phyloP scores from a whole-genome alignment of 345 rosid genomes.

The Melaleuca alternifolia region DNA sequence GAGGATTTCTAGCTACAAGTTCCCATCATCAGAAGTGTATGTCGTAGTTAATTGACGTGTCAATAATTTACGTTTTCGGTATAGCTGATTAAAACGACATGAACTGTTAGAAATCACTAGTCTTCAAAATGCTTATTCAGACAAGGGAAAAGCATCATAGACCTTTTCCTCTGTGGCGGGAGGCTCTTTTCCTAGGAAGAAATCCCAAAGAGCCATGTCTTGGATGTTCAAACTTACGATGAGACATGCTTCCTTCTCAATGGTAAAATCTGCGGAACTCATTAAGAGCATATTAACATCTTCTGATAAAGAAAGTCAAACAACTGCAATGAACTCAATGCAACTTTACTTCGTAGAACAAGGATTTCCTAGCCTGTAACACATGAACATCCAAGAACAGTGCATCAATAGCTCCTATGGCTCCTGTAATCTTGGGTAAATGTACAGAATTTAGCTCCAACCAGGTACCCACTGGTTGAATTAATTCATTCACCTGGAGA shows the following conservation, averaged over 20 bases:
- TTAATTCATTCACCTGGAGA: not conserved
- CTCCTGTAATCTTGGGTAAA: not conserved
- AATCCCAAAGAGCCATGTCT: constrained; percentile 91
- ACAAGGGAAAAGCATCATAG: not conserved
- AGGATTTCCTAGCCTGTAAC: not conserved
- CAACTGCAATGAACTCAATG: not conserved
- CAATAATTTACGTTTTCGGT: not conserved
- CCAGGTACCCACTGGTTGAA: not conserved
- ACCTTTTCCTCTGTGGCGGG: constrained; percentile 89
- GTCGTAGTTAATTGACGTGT: not conserved
- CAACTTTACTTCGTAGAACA: not conserved
- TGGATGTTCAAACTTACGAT: constrained; percentile 92
- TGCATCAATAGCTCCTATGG: not conserved
- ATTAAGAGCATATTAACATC: not conserved
- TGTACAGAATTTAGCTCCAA: not conserved
- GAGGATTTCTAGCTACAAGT: not conserved
- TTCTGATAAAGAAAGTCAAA: not conserved
- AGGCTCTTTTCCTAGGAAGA: constrained; percentile 77
- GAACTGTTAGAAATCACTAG: not conserved
- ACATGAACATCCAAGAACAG: not conserved
- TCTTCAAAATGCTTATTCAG: not conserved
- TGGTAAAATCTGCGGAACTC: not conserved
- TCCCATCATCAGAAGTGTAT: not conserved
- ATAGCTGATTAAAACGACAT: not conserved
- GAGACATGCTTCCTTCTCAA: constrained; percentile 49